These are phyloP conservation scores for Rubroshorea leprosula DNA, from an alignment of 345 rosid genomes.

Conservation along the genomic window DNA sequence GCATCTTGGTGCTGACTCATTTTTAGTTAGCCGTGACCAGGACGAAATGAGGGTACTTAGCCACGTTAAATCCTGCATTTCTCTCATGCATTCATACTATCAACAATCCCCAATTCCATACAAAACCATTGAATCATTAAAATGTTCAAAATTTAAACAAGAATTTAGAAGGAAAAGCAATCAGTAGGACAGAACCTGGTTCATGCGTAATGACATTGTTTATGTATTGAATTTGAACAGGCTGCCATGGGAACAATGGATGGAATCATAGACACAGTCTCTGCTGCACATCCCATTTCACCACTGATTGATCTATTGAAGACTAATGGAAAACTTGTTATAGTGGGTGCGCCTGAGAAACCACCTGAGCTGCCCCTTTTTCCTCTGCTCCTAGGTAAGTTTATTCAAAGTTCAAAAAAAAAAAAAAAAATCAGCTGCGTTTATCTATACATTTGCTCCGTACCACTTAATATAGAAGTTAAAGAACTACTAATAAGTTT, in stretches of 20 bases:
- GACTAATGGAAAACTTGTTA: slow-evolving; percentile 30
- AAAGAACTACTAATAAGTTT: too few species aligned
- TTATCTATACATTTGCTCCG: neutral
- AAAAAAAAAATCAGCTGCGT: neutral
- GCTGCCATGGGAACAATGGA: slow-evolving; percentile 31
- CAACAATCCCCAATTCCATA: too few species aligned
- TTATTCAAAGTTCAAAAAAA: neutral
- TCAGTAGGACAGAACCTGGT: too few species aligned
- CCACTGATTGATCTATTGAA: slow-evolving; percentile 34
- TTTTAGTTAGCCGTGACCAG: slow-evolving; percentile 41
- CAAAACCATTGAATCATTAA: too few species aligned
- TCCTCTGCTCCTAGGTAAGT: slow-evolving; percentile 34
- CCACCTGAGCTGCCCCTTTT: slow-evolving; percentile 34
- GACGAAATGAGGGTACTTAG: slow-evolving; percentile 37
- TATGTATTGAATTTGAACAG: too few species aligned
- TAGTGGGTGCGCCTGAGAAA: slow-evolving; percentile 36
- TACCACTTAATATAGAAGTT: too few species aligned
- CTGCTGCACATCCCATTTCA: slow-evolving; percentile 22
- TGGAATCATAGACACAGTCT: slow-evolving; percentile 31
- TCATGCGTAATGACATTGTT: too few species aligned
- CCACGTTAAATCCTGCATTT: neutral
- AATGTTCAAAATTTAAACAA: too few species aligned
- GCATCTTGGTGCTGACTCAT: slow-evolving; percentile 45
- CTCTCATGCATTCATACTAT: too few species aligned
- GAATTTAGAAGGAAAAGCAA: neutral